Percentiles rank a stretch among this genome's conserved stretches.
Evolutionary conservation across 2,329 filamentous ascomycete species (phyloP).

Genomic region (Aspergillus versicolor): DNA sequence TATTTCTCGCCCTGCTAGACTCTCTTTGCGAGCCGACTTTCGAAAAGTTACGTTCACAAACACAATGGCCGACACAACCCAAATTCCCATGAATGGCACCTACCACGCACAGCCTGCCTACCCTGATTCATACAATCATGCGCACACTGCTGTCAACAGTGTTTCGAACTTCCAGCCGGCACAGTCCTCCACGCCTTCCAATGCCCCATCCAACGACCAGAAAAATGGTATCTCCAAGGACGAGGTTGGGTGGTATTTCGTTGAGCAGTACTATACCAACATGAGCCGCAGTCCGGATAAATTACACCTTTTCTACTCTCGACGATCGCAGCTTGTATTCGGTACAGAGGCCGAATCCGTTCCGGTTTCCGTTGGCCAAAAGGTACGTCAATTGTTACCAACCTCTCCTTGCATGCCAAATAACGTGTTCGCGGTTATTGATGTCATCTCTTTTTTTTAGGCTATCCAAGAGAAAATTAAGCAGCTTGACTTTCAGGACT

Average conservation of each 20-base stretch:
- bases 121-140: constrained; percentile 37
- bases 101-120: constrained; percentile 42
- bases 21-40: constrained; percentile 8
- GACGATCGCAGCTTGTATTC: constrained; percentile 91
- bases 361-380: constrained; percentile 80
- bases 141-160: constrained; percentile 34
- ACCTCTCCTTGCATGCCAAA: not conserved
- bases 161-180: constrained; percentile 40
- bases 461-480: constrained; percentile 94
- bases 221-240: constrained; percentile 67
- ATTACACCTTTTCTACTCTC: constrained; percentile 94
- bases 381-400: constrained; percentile 57
- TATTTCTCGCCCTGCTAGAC: constrained; percentile 4
- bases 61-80: constrained; percentile 42
- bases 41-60: constrained; percentile 16
- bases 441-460: constrained; percentile 47
- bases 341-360: constrained; percentile 88
- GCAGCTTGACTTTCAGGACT: constrained; percentile 89
- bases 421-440: not conserved
- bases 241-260: constrained; percentile 98
- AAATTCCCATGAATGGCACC: constrained; percentile 43
- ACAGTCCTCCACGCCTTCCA: constrained; percentile 40
- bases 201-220: constrained; percentile 37
- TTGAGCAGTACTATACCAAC: constrained; percentile 98
- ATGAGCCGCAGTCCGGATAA: constrained; percentile 92